A percentile compares a stretch with the other conserved stretches of the same genome.
Conservation (phyloP, 768 basidiomycete genomes). For the Pleurotus giganteus region DNA sequence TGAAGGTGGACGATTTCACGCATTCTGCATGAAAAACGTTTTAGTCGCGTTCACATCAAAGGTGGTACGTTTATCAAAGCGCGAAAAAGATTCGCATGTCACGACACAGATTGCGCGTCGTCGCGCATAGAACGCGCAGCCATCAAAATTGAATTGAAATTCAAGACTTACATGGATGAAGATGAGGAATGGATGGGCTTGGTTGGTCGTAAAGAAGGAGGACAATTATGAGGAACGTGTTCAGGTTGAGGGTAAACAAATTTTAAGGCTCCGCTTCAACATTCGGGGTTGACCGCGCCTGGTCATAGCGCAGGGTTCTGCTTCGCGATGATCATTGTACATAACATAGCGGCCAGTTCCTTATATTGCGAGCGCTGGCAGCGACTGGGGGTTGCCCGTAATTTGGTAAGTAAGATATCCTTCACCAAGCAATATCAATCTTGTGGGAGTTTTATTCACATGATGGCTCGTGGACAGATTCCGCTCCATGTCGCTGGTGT, state of each 20-base stretch:
- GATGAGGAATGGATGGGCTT: conserved; percentile 8
- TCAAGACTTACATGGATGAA: conserved; percentile 5
- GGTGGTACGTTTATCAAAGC: conserved; percentile 47
- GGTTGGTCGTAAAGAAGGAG: conserved; percentile 11
- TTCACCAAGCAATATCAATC: too few relatives aligned
- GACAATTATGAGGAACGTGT: conserved; percentile 9
- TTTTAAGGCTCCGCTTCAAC: conserved; percentile 7
- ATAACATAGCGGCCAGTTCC: background rate
- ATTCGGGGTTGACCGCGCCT: background rate
- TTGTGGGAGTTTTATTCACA: too few relatives aligned
- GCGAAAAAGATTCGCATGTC: conserved; percentile 1
- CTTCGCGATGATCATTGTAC: background rate
- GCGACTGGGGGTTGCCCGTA: too few relatives aligned
- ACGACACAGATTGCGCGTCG: conserved; percentile 31
- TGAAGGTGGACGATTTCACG: conserved; percentile 99
- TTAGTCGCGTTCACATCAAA: conserved; percentile 21
- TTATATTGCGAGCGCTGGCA: background rate
- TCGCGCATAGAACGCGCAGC: conserved; percentile 17
- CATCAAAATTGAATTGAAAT: conserved; percentile 10
- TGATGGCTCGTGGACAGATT: too few relatives aligned
- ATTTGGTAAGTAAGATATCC: too few relatives aligned
- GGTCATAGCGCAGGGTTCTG: conserved; percentile 4
- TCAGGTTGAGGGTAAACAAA: conserved; percentile 9
- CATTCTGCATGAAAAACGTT: conserved; percentile 60
- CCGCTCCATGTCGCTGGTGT: too few relatives aligned